Evolutionary conservation across 805 yeast genomes (phyloP), one percentile per base, ranked within the genome.

Genomic region (Candida alai): DNA sequence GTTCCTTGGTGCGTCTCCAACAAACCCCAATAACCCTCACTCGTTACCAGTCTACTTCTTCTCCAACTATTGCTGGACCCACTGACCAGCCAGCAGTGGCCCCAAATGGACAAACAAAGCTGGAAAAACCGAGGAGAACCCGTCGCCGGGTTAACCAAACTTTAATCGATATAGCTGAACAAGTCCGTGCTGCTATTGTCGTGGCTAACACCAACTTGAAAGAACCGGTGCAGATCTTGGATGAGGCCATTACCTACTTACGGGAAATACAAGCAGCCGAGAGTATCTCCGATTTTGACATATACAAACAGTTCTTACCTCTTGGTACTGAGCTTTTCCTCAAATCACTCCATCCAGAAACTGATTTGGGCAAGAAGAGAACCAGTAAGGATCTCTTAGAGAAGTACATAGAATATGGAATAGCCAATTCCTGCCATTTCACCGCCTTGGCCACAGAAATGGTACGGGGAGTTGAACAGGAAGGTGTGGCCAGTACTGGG

Each of bases 201-300:
- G 40, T 45, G 12, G 37, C 48, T n/a, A n/a, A n/a, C n/a, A n/a
- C n/a, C n/a, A 54, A 51, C 23, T 40, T 60, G 19, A 20, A 42
- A 8, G 72, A 65, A 32, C 44, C 60, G 12, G 37, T 54, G 17
- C 65, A 58, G 20, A 65, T 66, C 30, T 54, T 63, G 32, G 66
- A 63, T 28, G 71, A 66, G 42, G 71, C 70, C 2, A 44, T 65
- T 19, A 39, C 57, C 18, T 66, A 60, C 42, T 48, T 66, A 37
- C 45, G 68, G 24, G 65, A 63, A 30, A 50, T 65, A 35, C 68
- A 64, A 42, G 45, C 27, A 5, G 47, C 50, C 1, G 71, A 65
- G 40, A 41, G 37, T 15, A 61, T 66, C 34, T 38, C 48, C 10
- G 54, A 55, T 13, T 3, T 3, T 7, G 34, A 44, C 10, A 37